Evolutionary conservation across 2,329 filamentous ascomycete species (phyloP).

Genomic region (Phoma herbarum): DNA sequence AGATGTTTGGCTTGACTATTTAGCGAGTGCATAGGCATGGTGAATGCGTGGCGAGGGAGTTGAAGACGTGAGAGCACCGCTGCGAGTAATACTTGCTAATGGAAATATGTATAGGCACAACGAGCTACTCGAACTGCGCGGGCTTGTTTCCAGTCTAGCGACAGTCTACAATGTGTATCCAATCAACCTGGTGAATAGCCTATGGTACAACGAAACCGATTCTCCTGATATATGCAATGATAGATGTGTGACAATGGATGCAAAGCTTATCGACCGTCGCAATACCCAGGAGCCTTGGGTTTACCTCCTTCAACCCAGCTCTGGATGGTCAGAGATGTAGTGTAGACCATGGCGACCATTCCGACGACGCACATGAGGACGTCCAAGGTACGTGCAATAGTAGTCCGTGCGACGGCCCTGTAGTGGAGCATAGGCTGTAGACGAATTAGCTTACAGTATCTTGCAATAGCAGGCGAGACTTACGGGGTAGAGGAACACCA

Average conservation of each 20-base stretch:
- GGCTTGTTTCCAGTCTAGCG: slow-evolving; percentile 10
- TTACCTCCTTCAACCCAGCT: slow-evolving; percentile 77
- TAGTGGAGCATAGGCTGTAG: slow-evolving; percentile 86
- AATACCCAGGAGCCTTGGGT: slow-evolving; percentile 69
- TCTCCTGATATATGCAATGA: slow-evolving; percentile 9
- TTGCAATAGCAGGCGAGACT: slow-evolving; percentile 53
- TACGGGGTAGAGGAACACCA: slow-evolving; percentile 98
- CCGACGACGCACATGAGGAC: slow-evolving; percentile 83
- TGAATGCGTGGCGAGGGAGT: not conserved
- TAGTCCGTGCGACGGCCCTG: slow-evolving; percentile 76
- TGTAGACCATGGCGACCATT: slow-evolving; percentile 87
- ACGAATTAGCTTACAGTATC: slow-evolving; percentile 43
- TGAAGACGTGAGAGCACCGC: not conserved
- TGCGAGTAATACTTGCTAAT: not conserved
- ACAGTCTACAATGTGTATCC: slow-evolving; percentile 4
- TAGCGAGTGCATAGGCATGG: not conserved
- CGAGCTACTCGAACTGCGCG: not conserved
- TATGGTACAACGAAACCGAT: slow-evolving; percentile 19
- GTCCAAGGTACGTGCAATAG: slow-evolving; percentile 74
- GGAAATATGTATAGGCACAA: slow-evolving; percentile 3
- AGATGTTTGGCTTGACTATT: no score
- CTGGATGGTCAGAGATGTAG: slow-evolving; percentile 82
- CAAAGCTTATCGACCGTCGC: slow-evolving; percentile 56
- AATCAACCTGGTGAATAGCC: not conserved
- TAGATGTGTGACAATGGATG: not conserved